Evolutionary conservation across 768 basidiomycete genomes (phyloP).

Genomic region (Hydnum rufescens): DNA sequence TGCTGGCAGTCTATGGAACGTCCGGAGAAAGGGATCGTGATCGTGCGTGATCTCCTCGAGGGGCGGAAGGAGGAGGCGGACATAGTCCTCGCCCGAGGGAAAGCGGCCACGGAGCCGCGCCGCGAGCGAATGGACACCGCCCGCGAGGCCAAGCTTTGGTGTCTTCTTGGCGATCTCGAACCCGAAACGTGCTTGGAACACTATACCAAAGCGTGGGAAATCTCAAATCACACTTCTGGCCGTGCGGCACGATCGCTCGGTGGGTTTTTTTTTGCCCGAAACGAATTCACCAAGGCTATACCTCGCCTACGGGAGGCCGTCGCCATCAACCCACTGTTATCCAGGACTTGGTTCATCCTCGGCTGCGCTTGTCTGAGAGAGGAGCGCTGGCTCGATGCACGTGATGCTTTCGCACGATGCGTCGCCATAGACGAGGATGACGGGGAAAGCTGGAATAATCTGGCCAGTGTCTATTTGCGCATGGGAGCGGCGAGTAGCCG

Average conservation of each 20-base stretch:
- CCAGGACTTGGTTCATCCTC: constrained; percentile 91
- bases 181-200: constrained; percentile 45
- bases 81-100: constrained; percentile 37
- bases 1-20: constrained; percentile 73
- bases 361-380: constrained; percentile 72
- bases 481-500: constrained; percentile 31
- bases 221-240: constrained; percentile 64
- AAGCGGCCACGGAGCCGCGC: constrained; percentile 23
- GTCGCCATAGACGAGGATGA: constrained; percentile 90
- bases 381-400: constrained; percentile 71
- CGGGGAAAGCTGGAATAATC: constrained; percentile 94
- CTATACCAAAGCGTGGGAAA: constrained; percentile 67
- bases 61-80: constrained; percentile 76
- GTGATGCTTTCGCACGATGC: constrained; percentile 66
- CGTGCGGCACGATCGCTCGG: constrained; percentile 87
- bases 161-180: constrained; percentile 84
- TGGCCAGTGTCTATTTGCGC: constrained; percentile 85
- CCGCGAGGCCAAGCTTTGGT: constrained; percentile 84
- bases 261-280: constrained; percentile 53
- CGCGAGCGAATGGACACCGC: constrained; percentile 35
- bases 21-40: constrained; percentile 51
- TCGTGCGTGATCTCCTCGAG: constrained; percentile 72
- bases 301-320: constrained; percentile 53
- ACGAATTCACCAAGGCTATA: constrained; percentile 42
- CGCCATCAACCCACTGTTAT: constrained; percentile 68